Evolutionary conservation across 2,329 filamentous ascomycete genomes (phyloP).

Genomic region (Tolypocladium capitatum): DNA sequence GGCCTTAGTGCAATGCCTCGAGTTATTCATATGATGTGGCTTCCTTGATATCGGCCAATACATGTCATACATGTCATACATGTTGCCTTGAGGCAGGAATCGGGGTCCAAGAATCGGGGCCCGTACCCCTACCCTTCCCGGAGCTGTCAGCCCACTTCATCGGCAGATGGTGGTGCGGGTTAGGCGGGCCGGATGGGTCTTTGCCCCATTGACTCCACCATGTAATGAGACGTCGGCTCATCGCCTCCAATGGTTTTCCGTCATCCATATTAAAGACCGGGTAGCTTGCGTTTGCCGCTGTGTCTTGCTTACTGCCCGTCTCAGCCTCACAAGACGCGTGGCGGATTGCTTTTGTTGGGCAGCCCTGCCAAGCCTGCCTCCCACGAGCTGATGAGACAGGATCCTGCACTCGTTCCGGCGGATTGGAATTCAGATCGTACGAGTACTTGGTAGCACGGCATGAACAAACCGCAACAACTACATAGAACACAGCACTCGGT

Average conservation of each 20-base stretch:
- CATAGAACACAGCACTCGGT: background rate
- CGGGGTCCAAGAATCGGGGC: background rate
- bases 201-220: too few species aligned
- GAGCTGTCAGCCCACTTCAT: background rate
- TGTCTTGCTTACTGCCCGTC: background rate
- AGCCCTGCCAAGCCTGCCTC: background rate
- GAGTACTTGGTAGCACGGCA: background rate
- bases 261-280: background rate
- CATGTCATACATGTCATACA: background rate
- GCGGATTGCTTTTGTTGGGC: background rate
- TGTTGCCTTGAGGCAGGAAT: background rate
- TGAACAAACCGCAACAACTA: background rate
- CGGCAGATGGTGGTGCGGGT: background rate
- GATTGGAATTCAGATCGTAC: background rate
- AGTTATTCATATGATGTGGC: too few species aligned
- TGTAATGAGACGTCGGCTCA: background rate
- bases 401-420: background rate
- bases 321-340: background rate
- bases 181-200: background rate
- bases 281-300: background rate
- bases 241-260: background rate
- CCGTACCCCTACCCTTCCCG: background rate
- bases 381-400: background rate
- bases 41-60: background rate
- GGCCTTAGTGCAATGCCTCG: too few species aligned